Evolutionary conservation across 345 rosid species (phyloP), one percentile per base, ranked within the genome.

Genomic region (Ceriops tagal): DNA sequence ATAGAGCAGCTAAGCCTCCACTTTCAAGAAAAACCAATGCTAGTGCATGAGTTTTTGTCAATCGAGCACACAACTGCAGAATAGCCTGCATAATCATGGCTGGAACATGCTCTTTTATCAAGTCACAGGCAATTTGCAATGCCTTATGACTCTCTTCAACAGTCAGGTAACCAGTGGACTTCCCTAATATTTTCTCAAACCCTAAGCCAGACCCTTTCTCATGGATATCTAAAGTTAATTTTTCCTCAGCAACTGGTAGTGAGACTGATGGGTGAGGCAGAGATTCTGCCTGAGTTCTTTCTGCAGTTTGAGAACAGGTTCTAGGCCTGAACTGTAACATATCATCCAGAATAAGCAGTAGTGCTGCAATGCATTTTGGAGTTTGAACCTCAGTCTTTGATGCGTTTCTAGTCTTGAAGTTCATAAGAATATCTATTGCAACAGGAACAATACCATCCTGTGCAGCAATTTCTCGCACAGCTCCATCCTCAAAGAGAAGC

Each of bases 71-170:
- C 75, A 93, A 68, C 83, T 91, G 98, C 76, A 93, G 85, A 80
- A 87, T 89, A 79, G 98, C 97, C 83, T 91, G 98, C 98, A 91
- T 91, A 64, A 93, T 80, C 83, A 89, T 72, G 62, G 92, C 87
- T 28, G 98, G 95, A 67, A 89, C 95, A 76, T 83, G 91, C 73
- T 85, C 91, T 79, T 86, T 91, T 71, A 93, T 83, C 64, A 93
- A 81, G 68, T 88, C 90, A 69, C 91, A 88, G 21, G 85, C 85
- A 43, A 93, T 72, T 66, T 74, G 83, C 55, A 93, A 77, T 67
- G 87, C 87, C 78, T 84, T 87, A 30, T 80, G 82, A 81, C 95
- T 73, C 81, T 93, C 97, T 76, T 89, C 96, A 62, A 76, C 64
- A 0, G 89, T 88, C 78, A 93, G 66, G 76, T 83, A 90, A 64